These are phyloP conservation scores for Oryza rufipogon DNA, from an alignment of 176 grass and related monocot species.

Conservation along the genomic window DNA sequence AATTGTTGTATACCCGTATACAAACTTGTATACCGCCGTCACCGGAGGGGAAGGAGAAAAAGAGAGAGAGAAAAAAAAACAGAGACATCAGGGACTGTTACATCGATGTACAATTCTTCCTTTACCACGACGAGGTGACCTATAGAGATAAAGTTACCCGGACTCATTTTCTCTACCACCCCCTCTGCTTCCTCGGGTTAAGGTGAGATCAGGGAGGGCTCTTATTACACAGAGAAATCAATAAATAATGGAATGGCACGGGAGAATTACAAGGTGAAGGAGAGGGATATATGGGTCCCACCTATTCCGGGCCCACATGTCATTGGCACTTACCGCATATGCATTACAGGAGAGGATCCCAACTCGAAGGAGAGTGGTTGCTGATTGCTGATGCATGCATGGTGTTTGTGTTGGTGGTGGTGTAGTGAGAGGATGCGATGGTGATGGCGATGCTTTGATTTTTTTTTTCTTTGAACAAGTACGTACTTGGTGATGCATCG, in stretches of 20 bases:
- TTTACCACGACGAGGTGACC: slow-evolving; percentile 47
- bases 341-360: too few relatives aligned
- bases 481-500: background rate
- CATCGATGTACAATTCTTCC: slow-evolving; percentile 62
- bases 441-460: slow-evolving; percentile 24
- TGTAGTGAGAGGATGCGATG: slow-evolving; percentile 4
- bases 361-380: slow-evolving; percentile 28
- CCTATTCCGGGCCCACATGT: too few relatives aligned
- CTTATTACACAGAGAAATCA: slow-evolving; percentile 68
- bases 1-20: slow-evolving; percentile 64
- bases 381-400: background rate
- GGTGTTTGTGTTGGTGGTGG: slow-evolving; percentile 21
- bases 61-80: background rate
- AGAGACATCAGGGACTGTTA: slow-evolving; percentile 48
- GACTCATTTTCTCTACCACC: slow-evolving; percentile 41
- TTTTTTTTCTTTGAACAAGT: slow-evolving; percentile 20
- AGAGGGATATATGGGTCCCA: background rate
- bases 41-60: background rate
- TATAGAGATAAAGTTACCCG: slow-evolving; percentile 54
- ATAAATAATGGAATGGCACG: slow-evolving; percentile 66
- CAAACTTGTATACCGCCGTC: slow-evolving; percentile 63
- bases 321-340: too few relatives aligned
- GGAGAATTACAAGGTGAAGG: slow-evolving; percentile 49
- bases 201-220: slow-evolving; percentile 34
- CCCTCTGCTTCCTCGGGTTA: slow-evolving; percentile 42